These are phyloP conservation scores for Phaeolepiota aurea DNA, from an alignment of 768 basidiomycete species.

Conservation along the genomic window DNA sequence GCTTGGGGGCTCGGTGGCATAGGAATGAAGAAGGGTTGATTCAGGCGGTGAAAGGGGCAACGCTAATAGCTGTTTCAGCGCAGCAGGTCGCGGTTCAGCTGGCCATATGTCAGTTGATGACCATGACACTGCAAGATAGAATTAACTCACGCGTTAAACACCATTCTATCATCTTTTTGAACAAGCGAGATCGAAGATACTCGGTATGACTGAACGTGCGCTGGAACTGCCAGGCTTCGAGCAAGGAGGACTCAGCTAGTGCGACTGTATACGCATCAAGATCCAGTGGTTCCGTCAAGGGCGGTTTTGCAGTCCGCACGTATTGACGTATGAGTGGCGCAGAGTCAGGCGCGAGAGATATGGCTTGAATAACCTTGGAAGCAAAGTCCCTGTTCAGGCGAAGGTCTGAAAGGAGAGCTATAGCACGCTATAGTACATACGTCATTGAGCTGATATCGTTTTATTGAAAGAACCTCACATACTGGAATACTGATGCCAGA, in stretches of 20 bases:
- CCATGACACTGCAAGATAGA: neutral
- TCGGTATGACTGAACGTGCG: conserved; percentile 57
- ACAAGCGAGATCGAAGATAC: conserved; percentile 42
- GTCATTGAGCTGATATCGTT: neutral
- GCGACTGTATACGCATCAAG: conserved; percentile 64
- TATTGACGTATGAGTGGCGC: conserved; percentile 60
- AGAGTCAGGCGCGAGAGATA: conserved; percentile 40
- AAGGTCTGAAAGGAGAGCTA: conserved; percentile 64
- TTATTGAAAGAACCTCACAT: conserved; percentile 25
- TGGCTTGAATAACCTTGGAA: conserved; percentile 69
- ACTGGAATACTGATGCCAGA: conserved; percentile 58
- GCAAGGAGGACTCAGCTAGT: conserved; percentile 52
- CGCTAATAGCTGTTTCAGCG: conserved; percentile 54
- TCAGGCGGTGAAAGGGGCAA: conserved; percentile 63
- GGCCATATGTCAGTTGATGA: conserved; percentile 2
- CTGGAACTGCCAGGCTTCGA: conserved; percentile 73
- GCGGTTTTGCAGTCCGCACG: conserved; percentile 67
- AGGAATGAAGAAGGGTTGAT: conserved; percentile 44
- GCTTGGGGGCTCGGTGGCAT: conserved; percentile 49
- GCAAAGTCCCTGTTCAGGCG: conserved; percentile 71
- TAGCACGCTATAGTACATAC: conserved; percentile 45
- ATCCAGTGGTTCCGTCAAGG: conserved; percentile 59
- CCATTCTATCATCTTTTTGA: conserved; percentile 59
- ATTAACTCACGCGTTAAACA: conserved; percentile 54
- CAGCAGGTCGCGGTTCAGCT: conserved; percentile 53